phyloP scores from a whole-genome alignment of 768 basidiomycete genomes.

The Panaeolus papilionaceus region DNA sequence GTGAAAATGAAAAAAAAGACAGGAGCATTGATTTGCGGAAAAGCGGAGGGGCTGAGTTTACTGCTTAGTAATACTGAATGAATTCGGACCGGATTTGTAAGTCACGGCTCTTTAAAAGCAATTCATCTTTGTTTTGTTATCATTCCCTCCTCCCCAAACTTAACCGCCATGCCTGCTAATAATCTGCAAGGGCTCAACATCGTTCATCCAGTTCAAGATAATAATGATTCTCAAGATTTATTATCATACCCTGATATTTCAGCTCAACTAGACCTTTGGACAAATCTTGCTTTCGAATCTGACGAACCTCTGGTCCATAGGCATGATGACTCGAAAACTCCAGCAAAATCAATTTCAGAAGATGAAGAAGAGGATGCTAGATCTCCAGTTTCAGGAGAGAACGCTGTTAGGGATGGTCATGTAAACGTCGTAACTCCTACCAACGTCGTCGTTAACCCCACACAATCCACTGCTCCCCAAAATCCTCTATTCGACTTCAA shows the following conservation, averaged over 20 bases:
- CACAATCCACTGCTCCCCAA: conserved; percentile 36
- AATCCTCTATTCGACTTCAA: conserved; percentile 49
- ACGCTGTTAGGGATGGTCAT: conserved; percentile 60
- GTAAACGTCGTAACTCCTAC: conserved; percentile 62
- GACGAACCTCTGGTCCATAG: conserved; percentile 63
- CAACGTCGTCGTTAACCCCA: conserved; percentile 40
- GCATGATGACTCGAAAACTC: conserved; percentile 42
- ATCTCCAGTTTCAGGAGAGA: conserved; percentile 41
- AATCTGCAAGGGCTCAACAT: conserved; percentile 83
- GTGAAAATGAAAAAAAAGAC: not conserved
- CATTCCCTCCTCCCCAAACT: conserved; percentile 20
- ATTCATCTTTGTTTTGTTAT: conserved; percentile 17
- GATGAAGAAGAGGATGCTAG: conserved; percentile 54
- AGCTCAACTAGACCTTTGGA: conserved; percentile 85
- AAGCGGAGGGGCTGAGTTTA: not conserved
- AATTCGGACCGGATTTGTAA: conserved; percentile 14
- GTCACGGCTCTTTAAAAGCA: not conserved
- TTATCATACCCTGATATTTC: conserved; percentile 77
- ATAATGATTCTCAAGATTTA: conserved; percentile 59
- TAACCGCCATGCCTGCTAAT: conserved; percentile 53
- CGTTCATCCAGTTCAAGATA: conserved; percentile 58
- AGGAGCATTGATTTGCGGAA: conserved; percentile 4
- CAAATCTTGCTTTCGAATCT: conserved; percentile 78
- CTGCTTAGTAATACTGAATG: not conserved
- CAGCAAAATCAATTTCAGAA: conserved; percentile 39